These are phyloP conservation scores for Stachybotrys elegans DNA, from an alignment of 2,329 filamentous ascomycete species.

Conservation along the genomic window DNA sequence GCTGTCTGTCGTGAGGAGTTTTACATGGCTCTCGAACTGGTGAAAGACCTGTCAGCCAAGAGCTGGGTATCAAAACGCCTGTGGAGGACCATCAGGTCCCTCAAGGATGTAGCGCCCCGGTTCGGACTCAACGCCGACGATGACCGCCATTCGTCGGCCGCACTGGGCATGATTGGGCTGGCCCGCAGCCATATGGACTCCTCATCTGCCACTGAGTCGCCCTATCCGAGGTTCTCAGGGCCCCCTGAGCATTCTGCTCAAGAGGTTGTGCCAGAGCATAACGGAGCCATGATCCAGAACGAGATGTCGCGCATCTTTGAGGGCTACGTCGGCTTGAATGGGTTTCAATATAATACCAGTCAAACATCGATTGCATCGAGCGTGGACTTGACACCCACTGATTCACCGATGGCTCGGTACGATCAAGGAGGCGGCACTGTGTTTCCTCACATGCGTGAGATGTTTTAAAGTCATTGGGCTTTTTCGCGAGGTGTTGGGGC, in stretches of 20 bases:
- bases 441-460: conserved; percentile 30
- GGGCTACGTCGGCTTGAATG: conserved; percentile 29
- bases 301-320: conserved; percentile 48
- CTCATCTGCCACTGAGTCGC: conserved; percentile 11
- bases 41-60: conserved; percentile 66
- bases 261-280: conserved; percentile 26
- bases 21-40: conserved; percentile 70
- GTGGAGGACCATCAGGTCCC: conserved; percentile 65
- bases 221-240: conserved; percentile 22
- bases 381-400: conserved; percentile 16
- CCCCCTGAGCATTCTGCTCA: conserved; percentile 14
- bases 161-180: conserved; percentile 51
- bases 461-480: conserved; percentile 28
- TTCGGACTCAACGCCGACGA: conserved; percentile 52
- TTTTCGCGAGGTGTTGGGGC: too few species aligned
- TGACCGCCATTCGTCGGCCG: conserved; percentile 47
- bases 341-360: conserved; percentile 24
- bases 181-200: conserved; percentile 33
- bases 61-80: conserved; percentile 68
- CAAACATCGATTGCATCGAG: conserved; percentile 16
- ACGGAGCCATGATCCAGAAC: conserved; percentile 44
- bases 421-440: conserved; percentile 23
- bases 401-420: conserved; percentile 16
- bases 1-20: conserved; percentile 67
- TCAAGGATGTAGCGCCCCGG: conserved; percentile 67